These are phyloP conservation scores for Pisolithus tinctorius DNA, from an alignment of 768 basidiomycete species.

Conservation along the genomic window DNA sequence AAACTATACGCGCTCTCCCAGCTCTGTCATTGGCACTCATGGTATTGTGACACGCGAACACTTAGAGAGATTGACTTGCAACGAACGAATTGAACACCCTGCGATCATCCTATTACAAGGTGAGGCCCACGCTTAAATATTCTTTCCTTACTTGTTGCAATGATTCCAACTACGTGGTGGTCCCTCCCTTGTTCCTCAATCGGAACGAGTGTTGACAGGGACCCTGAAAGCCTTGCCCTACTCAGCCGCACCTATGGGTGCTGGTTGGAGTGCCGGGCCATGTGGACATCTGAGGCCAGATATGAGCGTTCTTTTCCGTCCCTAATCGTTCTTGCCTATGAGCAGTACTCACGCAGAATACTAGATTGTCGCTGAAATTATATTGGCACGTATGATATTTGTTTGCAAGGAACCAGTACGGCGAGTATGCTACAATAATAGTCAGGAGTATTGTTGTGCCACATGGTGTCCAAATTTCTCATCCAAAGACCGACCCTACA, in stretches of 20 bases:
- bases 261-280: constrained; percentile 41
- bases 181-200: constrained; percentile 20
- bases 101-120: constrained; percentile 5
- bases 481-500: constrained; percentile 29
- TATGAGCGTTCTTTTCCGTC: constrained; percentile 48
- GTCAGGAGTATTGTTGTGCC: neutral
- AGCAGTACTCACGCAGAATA: constrained; percentile 2
- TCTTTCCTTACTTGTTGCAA: constrained; percentile 6
- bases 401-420: neutral
- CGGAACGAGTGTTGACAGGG: constrained; percentile 1
- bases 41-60: neutral
- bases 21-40: neutral
- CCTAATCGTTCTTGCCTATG: neutral
- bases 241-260: constrained; percentile 38
- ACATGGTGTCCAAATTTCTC: constrained; percentile 1
- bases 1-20: neutral
- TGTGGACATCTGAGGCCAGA: constrained; percentile 85
- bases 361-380: neutral
- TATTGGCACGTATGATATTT: neutral
- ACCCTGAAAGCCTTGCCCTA: constrained; percentile 26
- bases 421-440: too few species aligned
- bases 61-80: neutral
- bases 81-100: neutral
- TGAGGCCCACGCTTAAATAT: constrained; percentile 19
- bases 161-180: constrained; percentile 72